Evolutionary conservation across 2,329 filamentous ascomycete species (phyloP).

Genomic region (Beauveria sp.): DNA sequence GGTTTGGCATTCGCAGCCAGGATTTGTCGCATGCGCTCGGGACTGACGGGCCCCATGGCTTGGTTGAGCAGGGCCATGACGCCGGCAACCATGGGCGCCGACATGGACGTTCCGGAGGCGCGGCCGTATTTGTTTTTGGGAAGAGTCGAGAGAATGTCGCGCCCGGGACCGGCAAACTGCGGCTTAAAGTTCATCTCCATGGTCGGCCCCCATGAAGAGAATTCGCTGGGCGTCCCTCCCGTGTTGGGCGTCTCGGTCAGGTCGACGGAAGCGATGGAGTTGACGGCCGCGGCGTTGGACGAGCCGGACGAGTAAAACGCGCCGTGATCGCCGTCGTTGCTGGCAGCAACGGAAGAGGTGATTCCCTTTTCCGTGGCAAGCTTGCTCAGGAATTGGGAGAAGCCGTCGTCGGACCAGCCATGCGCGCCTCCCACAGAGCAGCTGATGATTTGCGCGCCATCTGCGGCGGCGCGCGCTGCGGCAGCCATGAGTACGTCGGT

Average conservation of each 20-base stretch:
- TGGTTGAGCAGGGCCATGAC: conserved; percentile 47
- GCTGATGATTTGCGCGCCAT: conserved; percentile 28
- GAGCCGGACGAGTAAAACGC: conserved; percentile 12
- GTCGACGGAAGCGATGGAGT: conserved; percentile 14
- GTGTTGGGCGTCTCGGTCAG: conserved; percentile 36
- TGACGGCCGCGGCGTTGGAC: conserved; percentile 13
- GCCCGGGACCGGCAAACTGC: conserved; percentile 46
- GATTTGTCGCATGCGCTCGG: conserved; percentile 40
- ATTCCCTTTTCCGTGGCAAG: conserved; percentile 13
- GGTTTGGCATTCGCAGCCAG: conserved; percentile 42
- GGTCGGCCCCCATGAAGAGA: conserved; percentile 53
- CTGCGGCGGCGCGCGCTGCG: conserved; percentile 35
- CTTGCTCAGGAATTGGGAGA: conserved; percentile 1
- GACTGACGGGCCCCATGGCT: conserved; percentile 42
- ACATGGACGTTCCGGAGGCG: conserved; percentile 53
- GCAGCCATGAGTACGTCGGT: conserved; percentile 34
- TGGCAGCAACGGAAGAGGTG: conserved; percentile 15
- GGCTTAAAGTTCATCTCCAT: conserved; percentile 52
- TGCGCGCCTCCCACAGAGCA: conserved; percentile 19
- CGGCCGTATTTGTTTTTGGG: conserved; percentile 44
- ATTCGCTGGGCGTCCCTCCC: conserved; percentile 44
- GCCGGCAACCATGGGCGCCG: conserved; percentile 48
- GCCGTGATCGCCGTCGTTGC: conserved; percentile 21
- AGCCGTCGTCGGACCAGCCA: conserved; percentile 21
- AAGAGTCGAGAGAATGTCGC: conserved; percentile 52